Evolutionary conservation across 2,329 filamentous ascomycete genomes (phyloP).

Genomic region (Nothophaeocryptopus gaeumannii): DNA sequence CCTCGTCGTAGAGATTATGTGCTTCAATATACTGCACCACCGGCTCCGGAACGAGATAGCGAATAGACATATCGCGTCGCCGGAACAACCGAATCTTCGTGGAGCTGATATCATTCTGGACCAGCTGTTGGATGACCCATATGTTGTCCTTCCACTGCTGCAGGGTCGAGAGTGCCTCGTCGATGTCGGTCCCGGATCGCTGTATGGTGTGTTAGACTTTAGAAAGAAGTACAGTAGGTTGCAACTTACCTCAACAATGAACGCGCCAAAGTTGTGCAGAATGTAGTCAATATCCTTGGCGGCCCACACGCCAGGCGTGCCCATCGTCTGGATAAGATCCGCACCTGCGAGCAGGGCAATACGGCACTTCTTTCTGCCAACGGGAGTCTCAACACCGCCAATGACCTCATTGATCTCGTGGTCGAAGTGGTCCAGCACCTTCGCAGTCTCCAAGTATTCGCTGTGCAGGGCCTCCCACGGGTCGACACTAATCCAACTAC

Average conservation of each 20-base stretch:
- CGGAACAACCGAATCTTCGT: conserved; percentile 79
- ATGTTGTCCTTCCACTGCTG: conserved; percentile 83
- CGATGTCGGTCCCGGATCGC: conserved; percentile 81
- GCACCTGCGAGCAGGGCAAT: conserved; percentile 78
- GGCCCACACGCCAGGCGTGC: conserved; percentile 68
- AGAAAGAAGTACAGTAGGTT: not conserved
- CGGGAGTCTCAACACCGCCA: conserved; percentile 67
- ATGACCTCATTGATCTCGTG: conserved; percentile 79
- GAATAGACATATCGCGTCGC: conserved; percentile 75
- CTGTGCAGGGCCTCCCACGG: conserved; percentile 84
- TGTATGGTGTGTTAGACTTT: conserved; percentile 37
- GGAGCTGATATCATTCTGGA: conserved; percentile 80
- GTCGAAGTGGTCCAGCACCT: conserved; percentile 87
- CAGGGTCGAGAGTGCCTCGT: conserved; percentile 78
- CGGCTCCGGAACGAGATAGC: conserved; percentile 69
- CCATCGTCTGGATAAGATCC: conserved; percentile 53
- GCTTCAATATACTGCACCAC: conserved; percentile 59
- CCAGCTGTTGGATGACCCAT: conserved; percentile 82
- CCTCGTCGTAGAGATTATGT: conserved; percentile 38
- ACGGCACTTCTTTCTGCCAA: conserved; percentile 67
- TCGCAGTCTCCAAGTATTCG: conserved; percentile 82
- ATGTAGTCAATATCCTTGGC: conserved; percentile 84
- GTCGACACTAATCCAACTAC: conserved; percentile 79
- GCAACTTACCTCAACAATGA: conserved; percentile 61
- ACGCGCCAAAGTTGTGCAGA: conserved; percentile 75